Percentiles rank a stretch among this genome's conserved stretches.
Evolutionary conservation across 202 grass and related monocot species (phyloP).

Genomic region (Cymbopogon flexuosus): DNA sequence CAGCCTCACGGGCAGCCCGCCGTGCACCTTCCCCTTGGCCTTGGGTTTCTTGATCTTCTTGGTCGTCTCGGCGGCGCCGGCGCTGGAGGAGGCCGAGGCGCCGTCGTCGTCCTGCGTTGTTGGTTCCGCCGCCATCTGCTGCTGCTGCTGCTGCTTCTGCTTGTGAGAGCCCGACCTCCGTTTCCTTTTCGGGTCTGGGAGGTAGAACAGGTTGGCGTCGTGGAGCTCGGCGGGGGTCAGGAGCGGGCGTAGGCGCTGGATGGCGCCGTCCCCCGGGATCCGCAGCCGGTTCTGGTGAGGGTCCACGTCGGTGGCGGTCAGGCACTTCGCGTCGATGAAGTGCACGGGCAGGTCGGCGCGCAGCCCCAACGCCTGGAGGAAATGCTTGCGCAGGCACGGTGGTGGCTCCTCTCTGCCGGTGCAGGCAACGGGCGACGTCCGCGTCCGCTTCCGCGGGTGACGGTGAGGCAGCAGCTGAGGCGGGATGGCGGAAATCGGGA

Average conservation of each 20-base stretch:
- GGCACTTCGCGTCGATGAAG: slow-evolving; percentile 18
- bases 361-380: background rate
- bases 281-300: slow-evolving; percentile 40
- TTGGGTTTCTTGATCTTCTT: slow-evolving; percentile 13
- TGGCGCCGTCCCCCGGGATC: background rate
- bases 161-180: background rate
- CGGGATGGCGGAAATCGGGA: background rate
- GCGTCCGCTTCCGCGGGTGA: background rate
- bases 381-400: slow-evolving; percentile 19
- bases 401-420: background rate
- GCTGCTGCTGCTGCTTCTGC: background rate
- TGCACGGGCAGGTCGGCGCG: slow-evolving; percentile 12
- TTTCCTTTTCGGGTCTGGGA: background rate
- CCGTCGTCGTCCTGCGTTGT: too few relatives aligned
- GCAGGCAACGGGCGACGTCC: too few relatives aligned
- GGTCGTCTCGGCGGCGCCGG: background rate
- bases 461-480: background rate
- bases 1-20: slow-evolving; percentile 22
- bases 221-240: slow-evolving; percentile 14
- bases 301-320: slow-evolving; percentile 26
- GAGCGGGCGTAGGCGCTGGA: background rate
- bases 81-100: too few relatives aligned
- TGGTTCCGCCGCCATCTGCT: background rate
- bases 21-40: slow-evolving; percentile 23
- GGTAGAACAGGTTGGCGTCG: slow-evolving; percentile 7